Conservation (phyloP, 768 basidiomycete genomes). For the Cystofilobasidium capitatum region DNA sequence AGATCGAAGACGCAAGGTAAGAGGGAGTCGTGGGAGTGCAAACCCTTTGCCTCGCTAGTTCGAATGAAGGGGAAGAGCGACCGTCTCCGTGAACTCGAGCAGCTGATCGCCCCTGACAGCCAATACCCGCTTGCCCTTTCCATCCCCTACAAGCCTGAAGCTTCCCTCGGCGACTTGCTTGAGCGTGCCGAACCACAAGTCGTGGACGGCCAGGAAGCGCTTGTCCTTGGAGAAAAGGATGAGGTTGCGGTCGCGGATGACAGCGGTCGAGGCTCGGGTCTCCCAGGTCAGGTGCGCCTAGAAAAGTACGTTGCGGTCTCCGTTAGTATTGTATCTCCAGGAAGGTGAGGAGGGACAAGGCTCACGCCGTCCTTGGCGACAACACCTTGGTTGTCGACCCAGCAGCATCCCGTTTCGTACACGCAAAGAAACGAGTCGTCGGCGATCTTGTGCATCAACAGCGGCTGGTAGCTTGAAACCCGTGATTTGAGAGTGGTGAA, state of each 20-base stretch:
- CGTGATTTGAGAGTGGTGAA: slow-evolving; percentile 3
- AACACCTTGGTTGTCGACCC: slow-evolving; percentile 9
- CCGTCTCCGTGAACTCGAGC: slow-evolving; percentile 5
- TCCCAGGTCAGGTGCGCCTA: slow-evolving; percentile 25
- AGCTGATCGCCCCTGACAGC: background rate
- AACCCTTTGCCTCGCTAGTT: too few species aligned
- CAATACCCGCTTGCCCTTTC: background rate
- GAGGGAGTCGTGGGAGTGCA: too few species aligned
- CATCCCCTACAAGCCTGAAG: background rate
- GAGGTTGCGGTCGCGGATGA: slow-evolving; percentile 12
- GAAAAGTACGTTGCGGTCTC: background rate
- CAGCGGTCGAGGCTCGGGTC: slow-evolving; percentile 5
- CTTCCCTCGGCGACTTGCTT: background rate
- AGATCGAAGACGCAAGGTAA: too few species aligned
- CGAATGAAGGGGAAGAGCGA: too few species aligned
- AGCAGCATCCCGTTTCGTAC: slow-evolving; percentile 14
- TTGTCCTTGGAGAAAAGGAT: slow-evolving; percentile 19
- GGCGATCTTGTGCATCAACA: slow-evolving; percentile 8
- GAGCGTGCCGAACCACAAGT: background rate
- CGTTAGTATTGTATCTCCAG: background rate
- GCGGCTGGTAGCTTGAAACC: slow-evolving; percentile 1
- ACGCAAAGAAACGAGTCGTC: slow-evolving; percentile 13
- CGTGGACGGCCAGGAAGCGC: slow-evolving; percentile 10
- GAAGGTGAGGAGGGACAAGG: background rate
- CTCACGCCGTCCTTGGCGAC: slow-evolving; percentile 14